Percentiles rank a stretch among this genome's conserved stretches.
These are phyloP conservation scores for Lactarius psammicola DNA, from an alignment of 768 basidiomycete species.

Conservation along the genomic window DNA sequence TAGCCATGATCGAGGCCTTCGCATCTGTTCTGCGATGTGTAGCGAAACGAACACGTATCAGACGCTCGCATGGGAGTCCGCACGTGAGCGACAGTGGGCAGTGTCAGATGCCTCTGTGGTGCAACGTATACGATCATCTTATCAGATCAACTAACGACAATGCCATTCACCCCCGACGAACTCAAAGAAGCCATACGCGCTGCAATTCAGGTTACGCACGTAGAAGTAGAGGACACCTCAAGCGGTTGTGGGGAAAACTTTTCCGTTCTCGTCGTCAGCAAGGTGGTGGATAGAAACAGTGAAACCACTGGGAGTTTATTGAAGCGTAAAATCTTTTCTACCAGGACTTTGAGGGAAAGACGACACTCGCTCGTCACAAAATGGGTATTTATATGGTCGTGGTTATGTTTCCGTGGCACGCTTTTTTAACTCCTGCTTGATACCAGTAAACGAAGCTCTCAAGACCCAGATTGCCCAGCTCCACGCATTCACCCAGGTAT, in stretches of 20 bases:
- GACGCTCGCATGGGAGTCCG: background rate
- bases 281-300: constrained; percentile 44
- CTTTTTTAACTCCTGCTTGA: background rate
- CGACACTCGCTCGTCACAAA: constrained; percentile 73
- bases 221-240: constrained; percentile 75
- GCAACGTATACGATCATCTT: too few species aligned
- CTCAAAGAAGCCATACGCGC: constrained; percentile 63
- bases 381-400: constrained; percentile 47
- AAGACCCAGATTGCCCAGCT: constrained; percentile 74
- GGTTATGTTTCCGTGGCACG: background rate
- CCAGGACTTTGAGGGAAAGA: constrained; percentile 76
- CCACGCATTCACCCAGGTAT: constrained; percentile 88
- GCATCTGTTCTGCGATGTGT: too few species aligned
- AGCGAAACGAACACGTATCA: background rate
- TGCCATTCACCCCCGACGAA: constrained; percentile 58
- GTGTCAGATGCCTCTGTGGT: background rate
- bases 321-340: background rate
- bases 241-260: constrained; percentile 83
- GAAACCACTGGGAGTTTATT: background rate
- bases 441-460: constrained; percentile 70
- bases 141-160: constrained; percentile 31
- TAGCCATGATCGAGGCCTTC: background rate
- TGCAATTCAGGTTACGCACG: constrained; percentile 61
- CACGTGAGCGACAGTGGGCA: background rate
- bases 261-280: constrained; percentile 71